phyloP scores from a whole-genome alignment of 2,329 filamentous ascomycete species.

The Colletotrichum sansevieriae region DNA sequence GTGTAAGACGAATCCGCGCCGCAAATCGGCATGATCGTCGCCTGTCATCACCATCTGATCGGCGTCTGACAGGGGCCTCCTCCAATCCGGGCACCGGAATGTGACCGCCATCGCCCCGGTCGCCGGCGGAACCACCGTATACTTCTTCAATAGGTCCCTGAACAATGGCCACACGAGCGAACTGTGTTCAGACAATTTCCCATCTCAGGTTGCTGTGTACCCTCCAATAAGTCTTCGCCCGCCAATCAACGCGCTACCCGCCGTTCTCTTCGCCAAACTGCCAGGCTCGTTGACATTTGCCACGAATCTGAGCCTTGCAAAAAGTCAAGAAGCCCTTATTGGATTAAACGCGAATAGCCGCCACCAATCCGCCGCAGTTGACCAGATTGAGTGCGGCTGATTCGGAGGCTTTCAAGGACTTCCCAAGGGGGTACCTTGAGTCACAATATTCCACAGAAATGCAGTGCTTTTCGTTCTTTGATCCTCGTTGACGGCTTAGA shows the following conservation, averaged over 20 bases:
- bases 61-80: constrained; percentile 7
- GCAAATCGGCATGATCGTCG: neutral
- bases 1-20: neutral
- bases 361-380: neutral
- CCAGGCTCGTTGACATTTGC: neutral
- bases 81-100: constrained; percentile 16
- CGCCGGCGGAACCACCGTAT: constrained; percentile 11
- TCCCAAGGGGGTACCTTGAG: neutral
- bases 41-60: constrained; percentile 17
- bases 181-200: neutral
- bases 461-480: no score
- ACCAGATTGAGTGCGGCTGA: neutral
- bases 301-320: neutral
- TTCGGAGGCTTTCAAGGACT: neutral
- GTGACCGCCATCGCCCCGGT: constrained; percentile 12
- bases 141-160: neutral
- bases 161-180: neutral
- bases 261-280: no score
- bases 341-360: neutral
- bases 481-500: no score
- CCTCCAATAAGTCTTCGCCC: neutral
- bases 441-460: no score
- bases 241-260: neutral
- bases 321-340: neutral
- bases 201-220: neutral